phyloP scores from a whole-genome alignment of 1,284 basidiomycete genomes.

The Volvariella volvacea region DNA sequence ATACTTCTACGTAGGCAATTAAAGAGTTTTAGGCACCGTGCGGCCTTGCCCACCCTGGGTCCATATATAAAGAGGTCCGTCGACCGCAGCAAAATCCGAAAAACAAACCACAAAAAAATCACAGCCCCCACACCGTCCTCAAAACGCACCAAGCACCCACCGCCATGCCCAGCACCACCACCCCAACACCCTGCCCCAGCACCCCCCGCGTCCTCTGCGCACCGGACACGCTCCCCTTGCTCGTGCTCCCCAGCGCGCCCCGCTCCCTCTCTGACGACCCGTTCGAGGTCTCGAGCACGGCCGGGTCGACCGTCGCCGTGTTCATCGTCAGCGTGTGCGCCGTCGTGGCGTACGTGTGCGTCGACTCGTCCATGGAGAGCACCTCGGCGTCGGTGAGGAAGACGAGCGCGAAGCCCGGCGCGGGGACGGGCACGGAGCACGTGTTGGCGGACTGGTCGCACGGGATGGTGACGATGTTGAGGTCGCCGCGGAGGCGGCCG shows the following conservation, averaged over 20 bases:
- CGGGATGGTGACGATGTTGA: conserved; percentile 42
- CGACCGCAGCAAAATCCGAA: too few species aligned
- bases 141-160: background rate
- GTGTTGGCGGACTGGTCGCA: conserved; percentile 42
- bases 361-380: conserved; percentile 26
- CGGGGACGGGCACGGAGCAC: conserved; percentile 56
- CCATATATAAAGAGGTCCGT: too few species aligned
- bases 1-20: too few species aligned
- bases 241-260: conserved; percentile 34
- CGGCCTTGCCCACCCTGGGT: too few species aligned
- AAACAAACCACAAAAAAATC: too few species aligned
- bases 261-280: conserved; percentile 35
- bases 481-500: conserved; percentile 49
- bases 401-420: conserved; percentile 67
- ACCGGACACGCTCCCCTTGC: conserved; percentile 19
- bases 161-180: background rate
- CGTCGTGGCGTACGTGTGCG: conserved; percentile 52
- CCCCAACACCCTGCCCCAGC: background rate
- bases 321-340: conserved; percentile 39
- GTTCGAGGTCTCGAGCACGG: conserved; percentile 41
- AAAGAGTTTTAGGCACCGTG: too few species aligned
- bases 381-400: conserved; percentile 49
- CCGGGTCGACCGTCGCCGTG: conserved; percentile 38
- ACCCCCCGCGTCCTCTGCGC: background rate
- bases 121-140: too few species aligned